Evolutionary conservation across 2,329 filamentous ascomycete species (phyloP).

Genomic region (Aspergillus oerlinghausenensis): DNA sequence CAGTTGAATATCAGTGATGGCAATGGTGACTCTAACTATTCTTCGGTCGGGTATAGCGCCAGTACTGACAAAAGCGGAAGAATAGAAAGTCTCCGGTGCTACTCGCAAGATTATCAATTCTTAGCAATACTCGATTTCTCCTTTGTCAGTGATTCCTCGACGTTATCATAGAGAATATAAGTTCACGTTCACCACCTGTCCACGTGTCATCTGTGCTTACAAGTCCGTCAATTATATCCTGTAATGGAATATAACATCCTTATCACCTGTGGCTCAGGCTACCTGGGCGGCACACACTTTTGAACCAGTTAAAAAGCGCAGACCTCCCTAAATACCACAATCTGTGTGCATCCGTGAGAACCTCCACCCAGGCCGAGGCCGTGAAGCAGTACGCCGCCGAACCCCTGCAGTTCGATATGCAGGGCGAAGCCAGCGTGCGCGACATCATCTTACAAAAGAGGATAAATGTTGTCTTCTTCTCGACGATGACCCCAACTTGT

Average conservation of each 20-base stretch:
- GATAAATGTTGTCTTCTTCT: slow-evolving; percentile 47
- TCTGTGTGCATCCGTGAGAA: slow-evolving; percentile 48
- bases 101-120: no score
- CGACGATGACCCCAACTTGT: slow-evolving; percentile 44
- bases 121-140: no score
- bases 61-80: no score
- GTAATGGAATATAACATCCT: slow-evolving; percentile 37
- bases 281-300: slow-evolving; percentile 50
- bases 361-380: slow-evolving; percentile 40
- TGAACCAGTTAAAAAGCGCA: slow-evolving; percentile 36
- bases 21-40: no score
- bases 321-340: slow-evolving; percentile 41
- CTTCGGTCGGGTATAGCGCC: no score
- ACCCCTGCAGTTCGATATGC: slow-evolving; percentile 39
- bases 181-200: no score
- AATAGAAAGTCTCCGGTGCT: no score
- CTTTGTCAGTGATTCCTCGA: no score
- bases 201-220: no score
- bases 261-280: slow-evolving; percentile 51
- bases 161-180: no score
- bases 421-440: slow-evolving; percentile 33
- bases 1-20: no score
- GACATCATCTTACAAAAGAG: slow-evolving; percentile 37
- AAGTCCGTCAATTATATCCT: no score
- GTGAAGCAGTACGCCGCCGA: slow-evolving; percentile 42